Conservation (phyloP, 2,329 filamentous ascomycete species). For the Ophiosphaerella korrae region DNA sequence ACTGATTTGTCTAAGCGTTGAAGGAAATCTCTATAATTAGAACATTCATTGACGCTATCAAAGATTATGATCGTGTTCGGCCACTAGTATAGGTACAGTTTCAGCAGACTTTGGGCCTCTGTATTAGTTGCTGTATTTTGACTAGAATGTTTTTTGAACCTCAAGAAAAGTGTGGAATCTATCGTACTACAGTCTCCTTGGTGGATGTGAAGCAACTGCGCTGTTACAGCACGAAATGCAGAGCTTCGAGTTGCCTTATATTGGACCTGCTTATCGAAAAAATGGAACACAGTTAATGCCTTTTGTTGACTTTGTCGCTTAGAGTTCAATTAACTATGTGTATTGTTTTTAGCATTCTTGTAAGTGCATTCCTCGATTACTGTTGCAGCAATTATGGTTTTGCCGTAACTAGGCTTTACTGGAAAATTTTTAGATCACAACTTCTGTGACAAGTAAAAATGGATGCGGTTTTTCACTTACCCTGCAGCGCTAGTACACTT, state of each 20-base stretch:
- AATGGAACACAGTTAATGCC: background rate
- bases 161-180: background rate
- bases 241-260: background rate
- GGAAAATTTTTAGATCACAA: too few species aligned
- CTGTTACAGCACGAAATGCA: background rate
- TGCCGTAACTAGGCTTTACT: background rate
- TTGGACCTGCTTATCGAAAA: background rate
- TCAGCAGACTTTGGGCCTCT: background rate
- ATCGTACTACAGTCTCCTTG: background rate
- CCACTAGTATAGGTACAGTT: background rate
- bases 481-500: background rate
- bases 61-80: background rate
- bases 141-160: background rate
- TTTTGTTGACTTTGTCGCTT: too few species aligned
- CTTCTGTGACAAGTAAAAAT: too few species aligned
- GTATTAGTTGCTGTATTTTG: background rate
- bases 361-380: background rate
- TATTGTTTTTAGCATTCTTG: too few species aligned
- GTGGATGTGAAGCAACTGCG: background rate
- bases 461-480: too few species aligned
- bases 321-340: too few species aligned
- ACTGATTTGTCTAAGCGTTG: background rate
- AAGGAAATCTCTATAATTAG: background rate
- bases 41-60: background rate
- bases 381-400: background rate